Conservation (phyloP, 371 early-diverging fungal genomes). For the Mortierella sp. region DNA sequence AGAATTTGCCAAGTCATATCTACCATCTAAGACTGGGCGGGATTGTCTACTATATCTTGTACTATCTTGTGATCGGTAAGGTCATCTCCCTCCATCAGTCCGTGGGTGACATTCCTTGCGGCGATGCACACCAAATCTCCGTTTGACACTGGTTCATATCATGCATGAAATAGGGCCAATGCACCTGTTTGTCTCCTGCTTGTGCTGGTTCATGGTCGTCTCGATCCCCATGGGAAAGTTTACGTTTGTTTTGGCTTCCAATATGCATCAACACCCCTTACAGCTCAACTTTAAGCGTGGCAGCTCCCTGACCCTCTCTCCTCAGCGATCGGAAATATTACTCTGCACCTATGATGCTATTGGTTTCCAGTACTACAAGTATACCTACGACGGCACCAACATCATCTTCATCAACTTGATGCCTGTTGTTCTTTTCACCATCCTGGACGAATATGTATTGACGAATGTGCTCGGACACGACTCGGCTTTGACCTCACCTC, state of each 20-base stretch:
- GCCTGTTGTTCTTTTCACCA: conserved; percentile 80
- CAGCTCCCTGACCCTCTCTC: conserved; percentile 57
- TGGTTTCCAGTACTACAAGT: conserved; percentile 89
- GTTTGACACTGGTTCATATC: not conserved
- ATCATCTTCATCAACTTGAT: conserved; percentile 95
- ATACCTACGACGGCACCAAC: conserved; percentile 96
- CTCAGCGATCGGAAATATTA: conserved; percentile 66
- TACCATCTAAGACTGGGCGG: conserved; percentile 68
- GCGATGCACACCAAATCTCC: conserved; percentile 3
- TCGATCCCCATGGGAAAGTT: conserved; percentile 95
- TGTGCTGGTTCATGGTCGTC: conserved; percentile 89
- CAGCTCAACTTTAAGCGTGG: conserved; percentile 77
- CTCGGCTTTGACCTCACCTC: conserved; percentile 66
- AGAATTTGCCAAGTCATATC: conserved; percentile 25
- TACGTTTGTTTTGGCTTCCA: conserved; percentile 76
- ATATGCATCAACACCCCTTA: conserved; percentile 83
- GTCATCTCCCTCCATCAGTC: no score
- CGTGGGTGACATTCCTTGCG: no score
- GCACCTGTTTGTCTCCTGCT: conserved; percentile 74
- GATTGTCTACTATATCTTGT: conserved; percentile 66
- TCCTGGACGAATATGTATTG: conserved; percentile 84
- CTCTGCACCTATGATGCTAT: conserved; percentile 84
- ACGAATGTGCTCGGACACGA: conserved; percentile 60
- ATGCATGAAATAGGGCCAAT: conserved; percentile 69
- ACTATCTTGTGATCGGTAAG: conserved; percentile 64